These are phyloP conservation scores for Elsinoe australis DNA, from an alignment of 2,329 filamentous ascomycete species.

Conservation along the genomic window DNA sequence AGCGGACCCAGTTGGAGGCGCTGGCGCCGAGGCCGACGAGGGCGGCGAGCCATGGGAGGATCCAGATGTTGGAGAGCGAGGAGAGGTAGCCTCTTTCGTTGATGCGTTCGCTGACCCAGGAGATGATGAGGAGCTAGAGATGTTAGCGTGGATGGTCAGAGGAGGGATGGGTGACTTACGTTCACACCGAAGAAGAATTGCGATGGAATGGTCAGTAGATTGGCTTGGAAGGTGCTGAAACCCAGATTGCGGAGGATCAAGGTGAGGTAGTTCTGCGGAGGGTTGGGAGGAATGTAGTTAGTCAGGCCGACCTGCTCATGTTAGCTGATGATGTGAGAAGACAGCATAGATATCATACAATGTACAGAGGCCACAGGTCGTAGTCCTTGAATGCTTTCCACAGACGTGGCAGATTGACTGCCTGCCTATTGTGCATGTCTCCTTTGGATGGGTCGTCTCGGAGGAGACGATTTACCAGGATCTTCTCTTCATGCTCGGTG, in stretches of 20 bases:
- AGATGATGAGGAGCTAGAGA: slow-evolving; percentile 44
- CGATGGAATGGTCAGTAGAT: slow-evolving; percentile 53
- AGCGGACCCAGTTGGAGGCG: slow-evolving; percentile 34
- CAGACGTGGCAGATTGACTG: slow-evolving; percentile 44
- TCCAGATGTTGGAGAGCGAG: slow-evolving; percentile 35
- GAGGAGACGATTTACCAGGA: slow-evolving; percentile 54
- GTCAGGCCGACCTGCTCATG: slow-evolving; percentile 39
- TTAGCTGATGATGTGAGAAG: neutral
- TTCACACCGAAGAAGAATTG: slow-evolving; percentile 27
- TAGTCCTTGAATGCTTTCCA: slow-evolving; percentile 51
- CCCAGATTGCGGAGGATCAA: slow-evolving; percentile 51
- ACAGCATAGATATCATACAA: slow-evolving; percentile 22
- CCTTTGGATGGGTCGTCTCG: slow-evolving; percentile 51
- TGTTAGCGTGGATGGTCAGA: slow-evolving; percentile 8
- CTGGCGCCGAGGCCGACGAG: slow-evolving; percentile 29
- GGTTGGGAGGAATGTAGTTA: slow-evolving; percentile 48
- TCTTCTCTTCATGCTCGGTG: slow-evolving; percentile 56
- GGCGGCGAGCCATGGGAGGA: slow-evolving; percentile 33
- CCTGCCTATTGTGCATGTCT: slow-evolving; percentile 54
- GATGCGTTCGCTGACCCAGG: slow-evolving; percentile 43
- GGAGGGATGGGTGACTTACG: neutral
- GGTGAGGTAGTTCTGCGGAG: slow-evolving; percentile 49
- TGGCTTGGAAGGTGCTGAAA: slow-evolving; percentile 55
- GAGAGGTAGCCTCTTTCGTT: slow-evolving; percentile 46
- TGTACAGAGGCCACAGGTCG: slow-evolving; percentile 47